phyloP scores from a whole-genome alignment of 805 yeast genomes.

The Cyberlindnera mississippiensis region DNA sequence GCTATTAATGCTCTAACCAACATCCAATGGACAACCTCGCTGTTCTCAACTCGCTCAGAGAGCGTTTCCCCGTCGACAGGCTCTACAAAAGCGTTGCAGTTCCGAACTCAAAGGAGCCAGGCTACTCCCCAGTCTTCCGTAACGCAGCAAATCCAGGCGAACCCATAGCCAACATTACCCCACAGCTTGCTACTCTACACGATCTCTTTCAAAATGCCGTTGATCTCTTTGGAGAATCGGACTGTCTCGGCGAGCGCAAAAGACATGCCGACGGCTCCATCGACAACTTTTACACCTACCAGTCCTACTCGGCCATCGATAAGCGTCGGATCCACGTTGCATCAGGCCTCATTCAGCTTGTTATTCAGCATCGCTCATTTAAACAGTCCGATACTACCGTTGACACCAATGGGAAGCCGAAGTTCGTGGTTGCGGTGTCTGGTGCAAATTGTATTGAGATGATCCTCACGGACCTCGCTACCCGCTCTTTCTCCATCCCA shows the following conservation, averaged over 20 bases:
- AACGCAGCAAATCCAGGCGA: constrained; percentile 28
- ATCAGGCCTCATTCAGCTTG: constrained; percentile 38
- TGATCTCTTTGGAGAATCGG: constrained; percentile 25
- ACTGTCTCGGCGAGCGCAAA: constrained; percentile 38
- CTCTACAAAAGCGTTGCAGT: constrained; percentile 25
- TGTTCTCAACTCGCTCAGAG: constrained; percentile 11
- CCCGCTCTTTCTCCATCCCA: constrained; percentile 44
- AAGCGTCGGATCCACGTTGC: constrained; percentile 40
- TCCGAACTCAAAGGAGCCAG: constrained; percentile 34
- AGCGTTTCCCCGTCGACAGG: constrained; percentile 13
- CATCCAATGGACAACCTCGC: constrained; percentile 5
- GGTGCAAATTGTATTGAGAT: constrained; percentile 53
- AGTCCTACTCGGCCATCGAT: constrained; percentile 36
- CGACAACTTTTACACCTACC: constrained; percentile 38
- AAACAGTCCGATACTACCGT: constrained; percentile 1
- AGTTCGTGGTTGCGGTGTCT: constrained; percentile 44
- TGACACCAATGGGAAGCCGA: constrained; percentile 18
- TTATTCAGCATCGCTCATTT: constrained; percentile 17
- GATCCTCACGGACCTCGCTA: constrained; percentile 55
- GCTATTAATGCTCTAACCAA: too few species aligned
- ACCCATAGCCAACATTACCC: constrained; percentile 18
- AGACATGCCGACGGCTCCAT: constrained; percentile 21
- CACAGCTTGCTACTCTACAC: constrained; percentile 35
- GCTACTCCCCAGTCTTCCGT: constrained; percentile 43
- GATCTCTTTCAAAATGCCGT: constrained; percentile 37